Evolutionary conservation across 1,284 basidiomycete species (phyloP).

Genomic region (Papiliotrema nemorosa): DNA sequence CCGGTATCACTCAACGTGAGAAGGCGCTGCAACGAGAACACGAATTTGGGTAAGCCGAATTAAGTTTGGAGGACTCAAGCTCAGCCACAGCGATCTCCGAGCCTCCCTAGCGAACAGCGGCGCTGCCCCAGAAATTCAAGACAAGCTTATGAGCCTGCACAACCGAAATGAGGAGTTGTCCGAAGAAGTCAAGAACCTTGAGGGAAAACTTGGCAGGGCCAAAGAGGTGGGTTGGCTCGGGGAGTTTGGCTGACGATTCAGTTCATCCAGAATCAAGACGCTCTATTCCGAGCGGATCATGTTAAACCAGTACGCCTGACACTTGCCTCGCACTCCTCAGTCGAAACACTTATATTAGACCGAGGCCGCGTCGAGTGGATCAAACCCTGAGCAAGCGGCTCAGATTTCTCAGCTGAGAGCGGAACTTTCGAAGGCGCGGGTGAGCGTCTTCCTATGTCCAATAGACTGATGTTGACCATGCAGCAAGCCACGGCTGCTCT

Average conservation of each 20-base stretch:
- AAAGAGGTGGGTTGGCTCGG: conserved; percentile 56
- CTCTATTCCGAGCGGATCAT: conserved; percentile 54
- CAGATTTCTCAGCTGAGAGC: conserved; percentile 69
- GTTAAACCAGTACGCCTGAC: conserved; percentile 16
- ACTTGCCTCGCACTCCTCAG: not conserved
- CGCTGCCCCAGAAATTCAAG: conserved; percentile 73
- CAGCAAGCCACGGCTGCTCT: conserved; percentile 53
- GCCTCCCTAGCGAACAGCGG: conserved; percentile 69
- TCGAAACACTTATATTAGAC: too few relatives aligned
- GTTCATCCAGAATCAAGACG: conserved; percentile 92
- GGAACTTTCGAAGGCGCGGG: conserved; percentile 63
- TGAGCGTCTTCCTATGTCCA: conserved; percentile 27
- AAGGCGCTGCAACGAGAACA: conserved; percentile 65
- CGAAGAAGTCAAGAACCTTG: conserved; percentile 65
- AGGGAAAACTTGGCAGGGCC: conserved; percentile 78
- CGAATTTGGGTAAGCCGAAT: conserved; percentile 34
- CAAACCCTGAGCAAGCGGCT: conserved; percentile 64
- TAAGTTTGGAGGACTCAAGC: not conserved
- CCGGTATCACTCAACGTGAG: conserved; percentile 79
- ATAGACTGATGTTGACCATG: conserved; percentile 3
- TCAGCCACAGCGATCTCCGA: conserved; percentile 62
- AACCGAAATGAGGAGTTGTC: conserved; percentile 69
- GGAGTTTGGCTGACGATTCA: conserved; percentile 36
- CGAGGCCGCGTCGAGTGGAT: conserved; percentile 63
- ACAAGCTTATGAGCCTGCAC: conserved; percentile 69